Conservation (phyloP, 1,139 yeast genomes). For the Protomyces pachydermus region DNA sequence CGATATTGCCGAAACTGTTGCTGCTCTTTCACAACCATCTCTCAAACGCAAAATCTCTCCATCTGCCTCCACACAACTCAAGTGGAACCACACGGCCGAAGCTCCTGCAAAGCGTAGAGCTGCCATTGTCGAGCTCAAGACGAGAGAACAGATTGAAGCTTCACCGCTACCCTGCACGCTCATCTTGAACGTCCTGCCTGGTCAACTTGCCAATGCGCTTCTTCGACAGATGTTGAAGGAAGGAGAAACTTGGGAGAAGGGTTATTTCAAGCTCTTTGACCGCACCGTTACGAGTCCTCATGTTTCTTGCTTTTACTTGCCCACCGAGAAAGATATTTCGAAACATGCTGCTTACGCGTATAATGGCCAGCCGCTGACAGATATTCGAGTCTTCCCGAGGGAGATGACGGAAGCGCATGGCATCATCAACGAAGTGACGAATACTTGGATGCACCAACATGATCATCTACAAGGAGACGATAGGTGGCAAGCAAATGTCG, state of each 20-base stretch:
- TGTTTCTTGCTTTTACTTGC: constrained; percentile 43
- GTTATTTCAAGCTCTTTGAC: constrained; percentile 57
- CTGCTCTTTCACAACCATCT: constrained; percentile 30
- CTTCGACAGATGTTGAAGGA: constrained; percentile 45
- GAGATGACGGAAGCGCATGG: constrained; percentile 44
- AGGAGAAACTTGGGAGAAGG: constrained; percentile 42
- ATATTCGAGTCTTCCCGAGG: constrained; percentile 41
- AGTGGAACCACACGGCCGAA: background rate
- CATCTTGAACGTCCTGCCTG: constrained; percentile 51
- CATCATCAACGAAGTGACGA: constrained; percentile 37
- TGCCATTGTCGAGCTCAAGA: background rate
- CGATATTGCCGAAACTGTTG: constrained; percentile 35
- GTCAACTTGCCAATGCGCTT: constrained; percentile 46
- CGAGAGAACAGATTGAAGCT: background rate
- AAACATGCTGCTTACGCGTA: constrained; percentile 39
- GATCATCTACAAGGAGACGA: constrained; percentile 28
- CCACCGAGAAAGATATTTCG: constrained; percentile 36
- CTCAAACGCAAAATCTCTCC: background rate
- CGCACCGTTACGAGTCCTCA: constrained; percentile 56
- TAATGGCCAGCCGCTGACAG: constrained; percentile 41
- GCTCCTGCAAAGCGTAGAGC: background rate
- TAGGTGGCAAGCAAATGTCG: constrained; percentile 51
- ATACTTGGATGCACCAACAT: background rate
- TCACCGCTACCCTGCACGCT: constrained; percentile 47
- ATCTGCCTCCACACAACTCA: background rate